Conservation (phyloP, 2,329 filamentous ascomycete species). For the Pseudogymnoascus sp. region DNA sequence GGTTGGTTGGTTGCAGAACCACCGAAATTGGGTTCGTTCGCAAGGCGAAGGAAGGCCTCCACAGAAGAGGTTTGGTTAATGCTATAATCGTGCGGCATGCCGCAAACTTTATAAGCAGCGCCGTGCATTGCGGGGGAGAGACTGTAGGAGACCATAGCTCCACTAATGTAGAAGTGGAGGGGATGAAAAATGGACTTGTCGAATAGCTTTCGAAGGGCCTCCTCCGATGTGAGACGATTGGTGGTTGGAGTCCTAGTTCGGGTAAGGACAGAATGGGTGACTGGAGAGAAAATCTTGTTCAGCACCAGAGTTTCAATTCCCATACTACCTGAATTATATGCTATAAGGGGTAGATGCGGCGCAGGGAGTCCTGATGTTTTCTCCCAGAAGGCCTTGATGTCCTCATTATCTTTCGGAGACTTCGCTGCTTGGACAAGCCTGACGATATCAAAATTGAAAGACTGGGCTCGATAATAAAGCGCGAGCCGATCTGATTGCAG, state of each 20-base stretch:
- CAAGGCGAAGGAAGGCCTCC: constrained; percentile 53
- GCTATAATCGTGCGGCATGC: constrained; percentile 60
- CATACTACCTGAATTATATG: constrained; percentile 46
- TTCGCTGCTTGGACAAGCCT: constrained; percentile 43
- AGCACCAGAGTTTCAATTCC: constrained; percentile 47
- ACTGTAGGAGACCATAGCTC: constrained; percentile 63
- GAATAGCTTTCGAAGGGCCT: constrained; percentile 58
- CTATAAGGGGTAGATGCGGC: constrained; percentile 32
- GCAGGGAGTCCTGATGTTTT: constrained; percentile 18
- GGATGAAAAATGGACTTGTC: constrained; percentile 58
- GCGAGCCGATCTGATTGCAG: constrained; percentile 38
- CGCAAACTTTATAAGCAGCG: constrained; percentile 55
- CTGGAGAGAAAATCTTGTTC: constrained; percentile 48
- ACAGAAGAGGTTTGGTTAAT: constrained; percentile 55
- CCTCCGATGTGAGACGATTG: constrained; percentile 23
- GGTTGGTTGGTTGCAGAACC: constrained; percentile 65
- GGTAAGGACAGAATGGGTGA: constrained; percentile 37
- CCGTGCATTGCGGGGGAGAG: constrained; percentile 73
- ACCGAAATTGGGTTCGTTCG: constrained; percentile 59
- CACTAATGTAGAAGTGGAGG: constrained; percentile 66
- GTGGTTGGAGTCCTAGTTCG: background rate
- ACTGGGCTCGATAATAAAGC: constrained; percentile 41
- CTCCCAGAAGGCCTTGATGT: constrained; percentile 20
- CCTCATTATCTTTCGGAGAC: constrained; percentile 42
- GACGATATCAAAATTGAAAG: constrained; percentile 47